Conservation (phyloP, 306 rosid genomes). For the Quercus variabilis region DNA sequence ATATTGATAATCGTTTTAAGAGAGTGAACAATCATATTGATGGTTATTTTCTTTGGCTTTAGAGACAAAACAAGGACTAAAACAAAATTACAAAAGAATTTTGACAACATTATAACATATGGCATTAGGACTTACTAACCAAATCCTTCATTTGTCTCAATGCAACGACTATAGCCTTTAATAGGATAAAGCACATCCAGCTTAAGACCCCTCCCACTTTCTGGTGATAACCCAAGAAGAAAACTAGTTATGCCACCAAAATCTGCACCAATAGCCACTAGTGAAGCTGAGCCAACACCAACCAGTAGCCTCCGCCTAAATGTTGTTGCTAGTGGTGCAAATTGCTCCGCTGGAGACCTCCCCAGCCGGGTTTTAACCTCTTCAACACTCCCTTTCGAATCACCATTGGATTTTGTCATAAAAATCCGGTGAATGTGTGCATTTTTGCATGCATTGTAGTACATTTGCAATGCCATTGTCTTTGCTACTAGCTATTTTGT, state of each 20-base stretch:
- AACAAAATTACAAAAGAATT: neutral
- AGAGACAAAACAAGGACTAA: neutral
- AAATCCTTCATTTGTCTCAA: constrained; percentile 77
- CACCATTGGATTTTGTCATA: constrained; percentile 26
- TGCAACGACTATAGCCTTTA: constrained; percentile 66
- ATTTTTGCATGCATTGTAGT: constrained; percentile 33
- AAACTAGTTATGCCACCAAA: constrained; percentile 74
- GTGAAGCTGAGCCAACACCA: constrained; percentile 75
- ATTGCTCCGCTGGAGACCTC: constrained; percentile 52
- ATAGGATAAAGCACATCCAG: constrained; percentile 76
- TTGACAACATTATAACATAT: neutral
- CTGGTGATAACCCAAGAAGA: constrained; percentile 67
- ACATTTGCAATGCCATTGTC: constrained; percentile 35
- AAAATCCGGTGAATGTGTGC: constrained; percentile 12
- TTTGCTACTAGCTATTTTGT: neutral
- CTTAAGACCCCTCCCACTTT: constrained; percentile 56
- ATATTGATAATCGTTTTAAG: too few species aligned
- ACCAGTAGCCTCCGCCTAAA: constrained; percentile 59
- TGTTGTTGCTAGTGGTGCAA: constrained; percentile 45
- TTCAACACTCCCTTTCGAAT: constrained; percentile 15
- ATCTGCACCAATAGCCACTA: constrained; percentile 81
- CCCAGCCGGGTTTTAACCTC: constrained; percentile 5
- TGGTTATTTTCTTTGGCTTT: neutral
- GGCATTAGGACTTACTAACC: constrained; percentile 37
- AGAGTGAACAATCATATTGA: neutral